These are phyloP conservation scores for Pogostemon cablin DNA, from an alignment of 257 asterid genomes.

Conservation along the genomic window DNA sequence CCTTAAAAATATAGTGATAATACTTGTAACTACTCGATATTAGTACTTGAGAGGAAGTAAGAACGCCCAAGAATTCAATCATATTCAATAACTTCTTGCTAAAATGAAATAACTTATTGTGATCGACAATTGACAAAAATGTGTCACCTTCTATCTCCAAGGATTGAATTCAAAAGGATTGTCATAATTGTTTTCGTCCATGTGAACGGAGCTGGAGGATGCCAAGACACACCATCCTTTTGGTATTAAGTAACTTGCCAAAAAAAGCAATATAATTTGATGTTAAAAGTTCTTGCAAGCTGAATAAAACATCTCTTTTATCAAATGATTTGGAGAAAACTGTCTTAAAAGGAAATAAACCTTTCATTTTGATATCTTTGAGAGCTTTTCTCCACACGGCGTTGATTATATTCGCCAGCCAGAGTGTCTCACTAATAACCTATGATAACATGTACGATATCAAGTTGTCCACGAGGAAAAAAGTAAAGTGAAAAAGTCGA, in stretches of 20 bases:
- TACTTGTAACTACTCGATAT: neutral
- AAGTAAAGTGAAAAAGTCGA: neutral
- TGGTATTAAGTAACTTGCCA: conserved; percentile 82
- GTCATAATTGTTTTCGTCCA: conserved; percentile 74
- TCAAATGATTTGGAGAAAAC: neutral
- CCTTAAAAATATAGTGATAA: neutral
- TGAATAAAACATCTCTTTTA: neutral
- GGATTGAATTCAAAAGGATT: conserved; percentile 86
- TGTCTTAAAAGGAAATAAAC: conserved; percentile 31
- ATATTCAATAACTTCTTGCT: too few species aligned
- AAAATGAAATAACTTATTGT: neutral
- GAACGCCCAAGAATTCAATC: neutral
- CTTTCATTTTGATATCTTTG: conserved; percentile 85
- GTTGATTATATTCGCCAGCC: conserved; percentile 84
- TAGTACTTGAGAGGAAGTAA: conserved; percentile 20
- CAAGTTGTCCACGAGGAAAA: neutral
- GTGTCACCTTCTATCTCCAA: conserved; percentile 87
- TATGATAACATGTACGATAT: conserved; percentile 17
- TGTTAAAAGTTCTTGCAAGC: neutral
- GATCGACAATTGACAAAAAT: neutral
- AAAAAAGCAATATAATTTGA: neutral
- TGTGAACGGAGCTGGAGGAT: conserved; percentile 85
- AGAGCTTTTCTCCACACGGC: conserved; percentile 99
- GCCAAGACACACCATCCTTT: conserved; percentile 92
- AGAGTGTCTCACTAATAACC: conserved; percentile 91